Conservation (phyloP, 305 asterid species). For the Fraxinus ornus region DNA sequence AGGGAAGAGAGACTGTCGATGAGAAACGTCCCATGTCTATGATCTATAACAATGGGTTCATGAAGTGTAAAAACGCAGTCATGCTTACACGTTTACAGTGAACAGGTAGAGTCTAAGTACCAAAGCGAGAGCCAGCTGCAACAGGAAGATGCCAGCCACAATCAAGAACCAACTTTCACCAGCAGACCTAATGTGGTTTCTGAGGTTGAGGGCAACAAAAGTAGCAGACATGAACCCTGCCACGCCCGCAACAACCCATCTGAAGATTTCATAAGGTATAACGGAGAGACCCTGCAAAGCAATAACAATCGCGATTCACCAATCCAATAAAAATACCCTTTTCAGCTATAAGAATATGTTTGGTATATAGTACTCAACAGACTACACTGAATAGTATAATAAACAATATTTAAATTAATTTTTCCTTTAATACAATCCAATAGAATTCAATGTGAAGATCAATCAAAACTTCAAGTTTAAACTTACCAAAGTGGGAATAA, state of each 20-base stretch:
- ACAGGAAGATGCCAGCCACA: conserved; percentile 83
- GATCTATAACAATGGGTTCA: conserved; percentile 19
- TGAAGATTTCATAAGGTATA: conserved; percentile 71
- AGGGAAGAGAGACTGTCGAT: conserved; percentile 17
- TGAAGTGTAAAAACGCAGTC: conserved; percentile 4
- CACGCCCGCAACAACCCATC: conserved; percentile 92
- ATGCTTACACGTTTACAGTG: conserved; percentile 57
- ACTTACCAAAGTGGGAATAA: conserved; percentile 97
- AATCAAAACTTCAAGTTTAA: neutral
- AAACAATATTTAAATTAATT: neutral
- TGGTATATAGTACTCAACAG: neutral
- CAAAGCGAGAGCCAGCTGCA: conserved; percentile 94
- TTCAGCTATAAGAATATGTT: neutral
- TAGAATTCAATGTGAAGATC: neutral
- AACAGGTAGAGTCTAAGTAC: conserved; percentile 80
- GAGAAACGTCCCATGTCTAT: conserved; percentile 8
- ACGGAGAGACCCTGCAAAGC: conserved; percentile 81
- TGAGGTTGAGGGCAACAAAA: conserved; percentile 83
- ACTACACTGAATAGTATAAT: neutral
- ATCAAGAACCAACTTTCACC: conserved; percentile 95
- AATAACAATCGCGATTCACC: neutral
- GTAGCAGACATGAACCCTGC: conserved; percentile 95
- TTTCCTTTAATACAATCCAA: neutral
- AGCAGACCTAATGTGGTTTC: conserved; percentile 83
- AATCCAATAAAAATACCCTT: neutral